Evolutionary conservation across 2,329 filamentous ascomycete species (phyloP), one percentile per base, ranked within the genome.

Genomic region (Phialemonium atrogriseum): DNA sequence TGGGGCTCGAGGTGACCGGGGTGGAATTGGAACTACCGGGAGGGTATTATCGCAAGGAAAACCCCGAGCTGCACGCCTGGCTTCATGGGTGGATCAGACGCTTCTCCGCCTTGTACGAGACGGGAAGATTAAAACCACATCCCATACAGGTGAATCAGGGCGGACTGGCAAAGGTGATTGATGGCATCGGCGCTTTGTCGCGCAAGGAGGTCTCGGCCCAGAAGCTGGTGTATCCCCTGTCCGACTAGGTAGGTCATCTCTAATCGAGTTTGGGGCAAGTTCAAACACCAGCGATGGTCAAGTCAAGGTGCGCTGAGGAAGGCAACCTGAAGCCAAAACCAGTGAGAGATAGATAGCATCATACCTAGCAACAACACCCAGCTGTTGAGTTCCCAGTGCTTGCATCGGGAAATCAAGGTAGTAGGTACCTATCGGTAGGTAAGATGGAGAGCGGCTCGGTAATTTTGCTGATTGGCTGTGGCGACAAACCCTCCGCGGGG

Each of bases 1-100:
- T 41, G 29, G 39, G 32, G 12, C 22, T 37, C 13, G 24, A 25
- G 18, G 16, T 32, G 12, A 12, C 27, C 10, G 33, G 33, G 12
- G 21, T 17, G 25, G 32, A 27, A 20, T 10, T 34, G 25, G 15
- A 30, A 12, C 32, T 34, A 7, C 25, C 25, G 7, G 32, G 32
- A 23, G 32, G 22, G 25, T 34, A 35, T 14, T 27, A 32, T 17
- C 18, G 24, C 23, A 20, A 31, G 18, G 33, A 26, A 12, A 35
- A 31, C 17, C 32, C 20, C 5, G 26, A 34, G 20, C n/a, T 33
- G 31, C 24, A 27, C 17, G 24, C 17, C 21, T 33, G 31, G 31
- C 14, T 20, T 4, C 17, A 27, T 16, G 8, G 9, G 27, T 35
- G 33, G 22, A 30, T 27, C 24, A 33, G 22, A 14, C 10, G 20